Conservation (phyloP, 345 rosid species). For the Corymbia maculata region DNA sequence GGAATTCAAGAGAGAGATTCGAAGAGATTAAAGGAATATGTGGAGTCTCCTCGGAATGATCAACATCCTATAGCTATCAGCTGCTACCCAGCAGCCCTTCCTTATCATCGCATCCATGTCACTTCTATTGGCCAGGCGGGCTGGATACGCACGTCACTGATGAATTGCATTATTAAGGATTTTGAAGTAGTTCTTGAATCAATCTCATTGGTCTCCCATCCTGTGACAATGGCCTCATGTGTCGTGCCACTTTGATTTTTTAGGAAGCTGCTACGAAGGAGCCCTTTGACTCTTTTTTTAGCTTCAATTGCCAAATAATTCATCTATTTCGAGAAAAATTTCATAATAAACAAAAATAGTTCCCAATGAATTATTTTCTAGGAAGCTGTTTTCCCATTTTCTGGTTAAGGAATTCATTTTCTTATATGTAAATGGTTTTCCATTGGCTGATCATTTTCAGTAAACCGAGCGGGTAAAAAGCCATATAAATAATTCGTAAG, state of each 20-base stretch:
- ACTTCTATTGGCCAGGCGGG: neutral
- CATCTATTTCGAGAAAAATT: neutral
- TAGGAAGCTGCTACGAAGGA: neutral
- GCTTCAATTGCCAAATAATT: neutral
- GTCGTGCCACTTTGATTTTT: neutral
- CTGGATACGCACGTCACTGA: neutral
- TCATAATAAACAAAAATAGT: too few relatives aligned
- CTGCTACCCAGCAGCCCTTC: too few relatives aligned
- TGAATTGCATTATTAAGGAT: neutral
- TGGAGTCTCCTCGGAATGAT: too few relatives aligned
- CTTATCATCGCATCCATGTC: neutral
- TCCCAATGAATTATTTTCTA: neutral
- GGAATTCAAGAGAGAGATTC: too few relatives aligned
- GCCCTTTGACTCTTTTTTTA: neutral
- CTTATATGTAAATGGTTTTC: neutral
- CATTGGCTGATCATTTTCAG: fast-evolving
- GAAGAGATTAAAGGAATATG: too few relatives aligned
- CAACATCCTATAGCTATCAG: too few relatives aligned
- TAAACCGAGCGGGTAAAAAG: fast-evolving
- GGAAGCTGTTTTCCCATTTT: neutral
- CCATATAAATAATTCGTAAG: neutral
- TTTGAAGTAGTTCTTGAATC: neutral
- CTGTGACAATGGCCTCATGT: neutral
- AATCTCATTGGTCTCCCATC: neutral
- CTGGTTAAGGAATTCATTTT: neutral